phyloP scores from a whole-genome alignment of 495 filamentous ascomycete genomes.

The Talaromyces liani region DNA sequence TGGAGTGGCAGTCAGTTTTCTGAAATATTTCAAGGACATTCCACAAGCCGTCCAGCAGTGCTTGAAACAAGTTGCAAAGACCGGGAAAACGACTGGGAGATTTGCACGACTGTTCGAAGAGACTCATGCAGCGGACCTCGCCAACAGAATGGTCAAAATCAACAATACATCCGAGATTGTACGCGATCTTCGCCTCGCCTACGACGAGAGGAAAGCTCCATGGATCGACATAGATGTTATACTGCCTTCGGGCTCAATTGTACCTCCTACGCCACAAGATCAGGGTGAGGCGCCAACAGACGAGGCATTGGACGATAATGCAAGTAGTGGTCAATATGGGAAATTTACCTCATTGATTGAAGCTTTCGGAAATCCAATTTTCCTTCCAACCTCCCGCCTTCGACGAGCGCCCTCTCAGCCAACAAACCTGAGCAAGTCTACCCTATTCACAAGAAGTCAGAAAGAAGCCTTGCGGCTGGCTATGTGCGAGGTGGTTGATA shows the following conservation, averaged over 20 bases:
- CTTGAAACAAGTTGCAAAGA: constrained; percentile 28
- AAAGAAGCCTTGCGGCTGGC: constrained; percentile 78
- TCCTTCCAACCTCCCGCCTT: constrained; percentile 80
- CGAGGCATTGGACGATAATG: constrained; percentile 45
- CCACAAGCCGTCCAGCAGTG: constrained; percentile 65
- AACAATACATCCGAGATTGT: constrained; percentile 69
- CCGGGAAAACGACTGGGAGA: constrained; percentile 23
- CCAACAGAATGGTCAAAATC: constrained; percentile 70
- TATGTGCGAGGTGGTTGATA: constrained; percentile 87
- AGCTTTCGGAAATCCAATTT: constrained; percentile 72
- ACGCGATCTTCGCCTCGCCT: constrained; percentile 57
- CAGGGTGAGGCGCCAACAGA: constrained; percentile 44
- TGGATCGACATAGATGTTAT: constrained; percentile 87
- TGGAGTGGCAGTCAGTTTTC: constrained; percentile 80
- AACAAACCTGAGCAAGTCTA: constrained; percentile 64
- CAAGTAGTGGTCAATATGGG: constrained; percentile 43
- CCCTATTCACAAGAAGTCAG: constrained; percentile 68
- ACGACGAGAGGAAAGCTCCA: constrained; percentile 68
- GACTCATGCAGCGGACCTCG: constrained; percentile 85
- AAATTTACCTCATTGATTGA: constrained; percentile 65
- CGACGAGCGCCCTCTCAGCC: constrained; percentile 82
- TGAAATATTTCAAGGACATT: constrained; percentile 88
- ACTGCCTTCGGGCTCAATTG: constrained; percentile 66
- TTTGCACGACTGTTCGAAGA: constrained; percentile 73
- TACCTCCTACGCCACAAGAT: constrained; percentile 31